These are phyloP conservation scores for Vaccinium corymbosum DNA, from an alignment of 148 eudicot species.

Conservation along the genomic window DNA sequence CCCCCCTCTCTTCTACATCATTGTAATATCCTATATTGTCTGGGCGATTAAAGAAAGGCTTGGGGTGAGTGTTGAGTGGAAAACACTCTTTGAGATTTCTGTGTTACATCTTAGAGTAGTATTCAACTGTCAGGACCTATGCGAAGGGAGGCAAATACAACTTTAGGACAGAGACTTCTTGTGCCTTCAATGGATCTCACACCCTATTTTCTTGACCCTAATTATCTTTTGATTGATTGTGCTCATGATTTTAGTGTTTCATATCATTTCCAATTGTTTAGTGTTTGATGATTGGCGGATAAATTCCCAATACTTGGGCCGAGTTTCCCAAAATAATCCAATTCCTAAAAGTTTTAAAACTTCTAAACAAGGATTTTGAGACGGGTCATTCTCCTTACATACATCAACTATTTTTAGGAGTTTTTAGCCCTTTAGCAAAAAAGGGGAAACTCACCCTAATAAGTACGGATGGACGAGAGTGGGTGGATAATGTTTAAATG, in stretches of 20 bases:
- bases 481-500: neutral
- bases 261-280: neutral
- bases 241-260: neutral
- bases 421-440: no score
- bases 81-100: neutral
- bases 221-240: no score
- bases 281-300: neutral
- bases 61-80: neutral
- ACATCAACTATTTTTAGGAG: no score
- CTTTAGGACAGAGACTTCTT: neutral
- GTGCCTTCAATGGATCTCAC: no score
- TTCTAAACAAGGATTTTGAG: no score
- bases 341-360: no score
- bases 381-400: no score
- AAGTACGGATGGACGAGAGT: neutral
- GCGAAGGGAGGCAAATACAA: neutral
- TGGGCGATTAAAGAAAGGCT: neutral
- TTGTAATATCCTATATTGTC: neutral
- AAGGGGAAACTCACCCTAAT: no score
- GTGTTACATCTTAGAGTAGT: neutral
- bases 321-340: no score
- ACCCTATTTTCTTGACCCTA: no score
- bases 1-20: neutral
- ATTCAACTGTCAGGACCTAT: neutral
- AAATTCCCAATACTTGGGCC: neutral